Evolutionary conservation across 164 flowering plant genomes (phyloP), one percentile per base, ranked within the genome.

Genomic region (Litsea cubeba): DNA sequence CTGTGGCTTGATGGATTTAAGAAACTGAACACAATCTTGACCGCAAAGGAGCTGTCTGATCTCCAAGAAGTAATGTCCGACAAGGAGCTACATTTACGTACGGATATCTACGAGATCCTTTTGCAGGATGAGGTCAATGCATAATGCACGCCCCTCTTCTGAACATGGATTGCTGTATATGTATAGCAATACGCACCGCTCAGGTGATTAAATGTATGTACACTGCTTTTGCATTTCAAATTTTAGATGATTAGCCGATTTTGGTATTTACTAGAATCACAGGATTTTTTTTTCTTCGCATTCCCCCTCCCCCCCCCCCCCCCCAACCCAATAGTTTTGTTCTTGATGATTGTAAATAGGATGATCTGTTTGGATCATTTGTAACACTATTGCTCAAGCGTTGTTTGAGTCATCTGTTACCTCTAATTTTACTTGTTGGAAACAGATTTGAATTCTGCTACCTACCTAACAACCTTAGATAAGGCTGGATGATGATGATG

Each of bases 31-130:
- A 74, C 85, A 7, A 57, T 89, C 54, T 71, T 95, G 65, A 84
- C 86, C 10, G 87, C 90, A 30, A 95, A 93, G 79, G 98, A 95
- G 81, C 82, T 95, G 71, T 88, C 98, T 30, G 98, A 95, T 80
- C 95, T 95, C 25, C 97, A 90, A 83, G 99, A 93, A 77, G 99
- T 95, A 11, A 95, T 95, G 99, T 86, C 94, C 35, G 99, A 95
- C 28, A 95, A 95, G 76, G 99, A 93, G 68, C 74, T 95, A 65
- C 87, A 91, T 80, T 77, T 95, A 81, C 83, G 99, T 82, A 95
- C 99, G 2, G 99, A 95, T 78, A 87, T 95, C 46, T 95, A 93
- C 24, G 99, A 95, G 85, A 95, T 93, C 74, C 92, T 95, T 12
- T 83, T 95, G 78, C 96, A 90, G 79, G 95, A 91, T 65, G 96